Base-by-base conservation (phyloP, 2,329 filamentous ascomycete genomes). In the Neofusicoccum umdonicola region DNA sequence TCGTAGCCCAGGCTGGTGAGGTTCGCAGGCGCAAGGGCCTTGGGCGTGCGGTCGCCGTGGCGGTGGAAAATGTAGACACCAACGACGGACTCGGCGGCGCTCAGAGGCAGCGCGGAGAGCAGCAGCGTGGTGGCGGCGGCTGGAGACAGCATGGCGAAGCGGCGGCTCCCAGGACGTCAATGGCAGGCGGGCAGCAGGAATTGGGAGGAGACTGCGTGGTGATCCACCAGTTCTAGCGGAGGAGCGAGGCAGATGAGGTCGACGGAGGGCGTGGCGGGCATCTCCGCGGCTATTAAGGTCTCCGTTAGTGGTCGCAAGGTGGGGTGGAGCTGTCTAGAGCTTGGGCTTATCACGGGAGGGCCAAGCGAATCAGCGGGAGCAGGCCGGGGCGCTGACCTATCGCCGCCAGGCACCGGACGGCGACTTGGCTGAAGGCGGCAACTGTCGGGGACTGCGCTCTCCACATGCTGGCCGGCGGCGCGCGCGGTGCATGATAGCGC, bases 11-110 rank as follows among this genome's bases (percentile, higher is more conserved):
- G 84, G 66, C 89, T 84, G 12, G 93, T 97, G 74, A 97, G 79
- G 69, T 85, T 84, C 34, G 91, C 87, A 12, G 90, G 90, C 51
- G 87, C 82, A 67, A 87, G 87, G 17, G 86, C 82, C 80, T 96
- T 97, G 68, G 91, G 80, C 0, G 92, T 94, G 64, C 93, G 88
- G 77, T 97, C 93, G 65, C 93, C 93, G 80, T 97, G 93, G 51
- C 93, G 90, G 70, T 92, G 88, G 82, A 96, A 96, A 78, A 97
- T 88, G 77, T 93, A 95, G 51, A 89, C 88, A 61, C 92, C 93
- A 15, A 96, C 83, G 34, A 95, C 83, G 0, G 88, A 90, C 80
- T 96, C 91, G 64, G 74, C 75, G 31, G 73, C 69, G 45, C 69
- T 68, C 37, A 70, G 69, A 45, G 71, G 67, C 19, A 75, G 48